Evolutionary conservation across 495 filamentous ascomycete genomes (phyloP).

Genomic region (Platismatia glauca): DNA sequence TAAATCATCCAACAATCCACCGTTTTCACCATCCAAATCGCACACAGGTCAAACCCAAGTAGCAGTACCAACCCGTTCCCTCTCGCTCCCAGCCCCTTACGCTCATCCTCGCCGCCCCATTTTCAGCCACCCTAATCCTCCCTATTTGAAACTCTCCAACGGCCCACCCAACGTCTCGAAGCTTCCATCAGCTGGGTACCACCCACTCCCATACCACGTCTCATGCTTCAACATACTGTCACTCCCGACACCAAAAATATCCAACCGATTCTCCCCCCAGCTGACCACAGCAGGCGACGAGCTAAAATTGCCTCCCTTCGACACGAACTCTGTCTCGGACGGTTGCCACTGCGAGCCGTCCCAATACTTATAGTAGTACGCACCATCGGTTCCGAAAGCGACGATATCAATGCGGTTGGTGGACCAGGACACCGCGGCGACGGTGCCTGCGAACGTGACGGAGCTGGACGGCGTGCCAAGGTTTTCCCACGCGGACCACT

Average conservation of each 20-base stretch:
- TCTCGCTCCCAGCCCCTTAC: too few relatives aligned
- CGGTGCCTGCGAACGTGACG: conserved; percentile 19
- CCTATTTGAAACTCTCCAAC: background rate
- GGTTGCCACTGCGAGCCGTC: conserved; percentile 18
- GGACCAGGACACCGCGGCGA: conserved; percentile 15
- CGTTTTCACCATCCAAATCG: too few relatives aligned
- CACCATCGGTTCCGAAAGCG: conserved; percentile 5
- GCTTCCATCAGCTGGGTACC: conserved; percentile 4
- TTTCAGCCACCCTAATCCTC: too few relatives aligned
- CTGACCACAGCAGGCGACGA: conserved; percentile 26
- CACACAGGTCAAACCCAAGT: too few relatives aligned
- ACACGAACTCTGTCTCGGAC: background rate
- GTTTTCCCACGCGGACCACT: conserved; percentile 16
- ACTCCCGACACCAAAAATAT: conserved; percentile 27
- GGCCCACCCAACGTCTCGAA: conserved; percentile 9
- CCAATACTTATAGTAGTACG: conserved; percentile 20
- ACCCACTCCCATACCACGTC: conserved; percentile 16
- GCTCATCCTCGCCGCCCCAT: too few relatives aligned
- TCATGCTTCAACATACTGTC: conserved; percentile 6
- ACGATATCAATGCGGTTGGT: conserved; percentile 24
- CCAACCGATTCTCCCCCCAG: conserved; percentile 30
- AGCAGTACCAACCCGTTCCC: too few relatives aligned
- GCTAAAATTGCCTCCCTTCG: conserved; percentile 17
- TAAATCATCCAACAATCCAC: too few relatives aligned
- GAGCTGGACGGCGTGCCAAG: conserved; percentile 21